Evolutionary conservation across 1,284 basidiomycete species (phyloP).

Genomic region (Vanrija sp.): DNA sequence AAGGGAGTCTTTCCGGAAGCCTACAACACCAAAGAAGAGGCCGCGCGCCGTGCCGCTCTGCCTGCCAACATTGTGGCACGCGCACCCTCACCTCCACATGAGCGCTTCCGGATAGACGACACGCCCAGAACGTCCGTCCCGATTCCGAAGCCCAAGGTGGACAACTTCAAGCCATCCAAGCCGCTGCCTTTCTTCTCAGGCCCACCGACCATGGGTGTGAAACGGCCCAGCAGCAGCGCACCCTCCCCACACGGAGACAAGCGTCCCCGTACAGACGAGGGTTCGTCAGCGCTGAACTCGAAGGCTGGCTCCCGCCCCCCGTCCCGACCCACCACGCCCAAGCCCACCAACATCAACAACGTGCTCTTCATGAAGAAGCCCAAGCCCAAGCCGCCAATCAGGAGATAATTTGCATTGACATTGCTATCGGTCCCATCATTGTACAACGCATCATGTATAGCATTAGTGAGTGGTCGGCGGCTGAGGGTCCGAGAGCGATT

Average conservation of each 20-base stretch:
- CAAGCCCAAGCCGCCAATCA: not conserved
- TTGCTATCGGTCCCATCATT: not conserved
- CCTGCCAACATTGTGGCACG: not conserved
- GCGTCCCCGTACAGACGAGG: not conserved
- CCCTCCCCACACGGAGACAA: not conserved
- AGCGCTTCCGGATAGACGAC: constrained; percentile 10
- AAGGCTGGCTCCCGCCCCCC: not conserved
- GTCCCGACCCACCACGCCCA: not conserved
- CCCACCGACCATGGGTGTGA: not conserved
- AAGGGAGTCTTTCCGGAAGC: constrained; percentile 1
- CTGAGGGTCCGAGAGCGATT: too few species aligned
- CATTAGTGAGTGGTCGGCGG: too few species aligned
- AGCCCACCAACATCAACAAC: constrained; percentile 13
- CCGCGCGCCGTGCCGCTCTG: not conserved
- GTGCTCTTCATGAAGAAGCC: constrained; percentile 25
- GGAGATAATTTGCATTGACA: not conserved
- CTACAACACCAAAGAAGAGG: constrained; percentile 12
- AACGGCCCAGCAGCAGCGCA: not conserved
- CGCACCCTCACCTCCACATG: not conserved
- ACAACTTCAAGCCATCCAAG: constrained; percentile 12
- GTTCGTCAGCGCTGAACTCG: not conserved
- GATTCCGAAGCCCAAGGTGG: constrained; percentile 11
- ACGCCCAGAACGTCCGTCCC: not conserved
- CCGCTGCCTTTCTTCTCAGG: constrained; percentile 13
- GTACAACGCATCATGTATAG: not conserved